Base-by-base conservation (phyloP, 2,329 filamentous ascomycete species). In the Exophiala sideris region DNA sequence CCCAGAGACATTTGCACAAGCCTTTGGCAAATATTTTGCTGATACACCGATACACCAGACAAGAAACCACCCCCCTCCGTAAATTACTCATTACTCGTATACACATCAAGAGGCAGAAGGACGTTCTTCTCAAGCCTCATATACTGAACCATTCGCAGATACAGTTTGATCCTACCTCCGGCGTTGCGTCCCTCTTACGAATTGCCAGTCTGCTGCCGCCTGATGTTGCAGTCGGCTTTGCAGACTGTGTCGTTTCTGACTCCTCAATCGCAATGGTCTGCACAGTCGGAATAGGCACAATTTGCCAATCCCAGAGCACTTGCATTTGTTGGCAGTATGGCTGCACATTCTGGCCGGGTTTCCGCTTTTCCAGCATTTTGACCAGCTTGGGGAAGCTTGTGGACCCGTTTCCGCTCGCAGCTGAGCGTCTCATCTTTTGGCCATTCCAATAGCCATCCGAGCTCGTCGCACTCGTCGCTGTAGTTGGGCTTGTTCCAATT, bases 261-360 rank as follows among this genome's bases (percentile, higher is more conserved):
- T 65, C 63, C 24, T 62, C 45, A 33, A 65, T 60, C 21, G 45
- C 48, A 18, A 65, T 58, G 5, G 54, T 62, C 9, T 49, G 49
- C n/a, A 59, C 57, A 36, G 39, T 44, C 0, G 61, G 56, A 21
- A 68, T 68, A 34, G 68, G 66, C 29, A 72, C 68, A 33, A 79
- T 66, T 7, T 67, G 62, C 29, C 79, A 78, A 58, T 83, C 73
- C 45, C 78, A 68, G 50, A 82, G 70, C 10, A 87, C 74, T 57
- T 80, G 73, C 76, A 86, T 85, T 64, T 85, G 79, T 63, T 86
- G 77, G 64, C 85, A 88, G 66, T 85, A 87, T 47, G 73, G 63
- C 9, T 64, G 58, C 5, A 71, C 66, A 33, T 67, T 67, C 7
- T 73, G 66, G 5, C 73, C 70, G 6, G 74, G 69, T 14, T 80